Conservation (phyloP, 176 grass and related monocot species). For the Lolium multiflorum region DNA sequence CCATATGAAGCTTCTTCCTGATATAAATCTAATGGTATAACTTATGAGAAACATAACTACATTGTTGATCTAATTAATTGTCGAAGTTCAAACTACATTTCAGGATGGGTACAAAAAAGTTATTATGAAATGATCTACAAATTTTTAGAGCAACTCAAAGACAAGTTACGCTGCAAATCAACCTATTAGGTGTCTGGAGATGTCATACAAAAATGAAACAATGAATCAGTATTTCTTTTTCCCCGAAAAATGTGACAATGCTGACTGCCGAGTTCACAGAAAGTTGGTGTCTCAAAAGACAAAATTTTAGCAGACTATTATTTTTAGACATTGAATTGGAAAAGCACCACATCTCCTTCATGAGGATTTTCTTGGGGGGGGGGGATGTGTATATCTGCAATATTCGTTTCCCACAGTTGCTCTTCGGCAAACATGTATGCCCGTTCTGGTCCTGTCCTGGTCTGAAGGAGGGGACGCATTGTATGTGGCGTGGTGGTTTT, state of each 20-base stretch:
- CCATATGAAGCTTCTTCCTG: no score
- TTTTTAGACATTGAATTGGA: constrained; percentile 90
- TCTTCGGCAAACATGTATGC: not conserved
- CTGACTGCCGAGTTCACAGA: constrained; percentile 11
- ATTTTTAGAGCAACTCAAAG: not conserved
- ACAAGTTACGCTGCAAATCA: not conserved
- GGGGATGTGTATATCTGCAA: not conserved
- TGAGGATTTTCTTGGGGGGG: no score
- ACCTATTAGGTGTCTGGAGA: not conserved
- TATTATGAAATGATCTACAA: not conserved
- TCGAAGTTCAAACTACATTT: no score
- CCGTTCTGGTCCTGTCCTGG: no score
- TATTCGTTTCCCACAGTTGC: not conserved
- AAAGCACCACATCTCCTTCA: constrained; percentile 98
- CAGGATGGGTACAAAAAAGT: no score
- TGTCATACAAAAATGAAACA: not conserved
- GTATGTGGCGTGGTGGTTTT: no score
- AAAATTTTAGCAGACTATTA: constrained; percentile 9
- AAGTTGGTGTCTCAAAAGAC: not conserved
- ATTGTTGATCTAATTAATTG: no score
- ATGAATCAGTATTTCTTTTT: not conserved
- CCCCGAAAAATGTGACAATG: not conserved
- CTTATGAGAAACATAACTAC: no score
- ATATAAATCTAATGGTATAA: no score
- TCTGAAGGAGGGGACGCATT: no score